Evolutionary conservation across 805 yeast species (phyloP), one percentile per base, ranked within the genome.

Genomic region (Hanseniaspora taiwanica): DNA sequence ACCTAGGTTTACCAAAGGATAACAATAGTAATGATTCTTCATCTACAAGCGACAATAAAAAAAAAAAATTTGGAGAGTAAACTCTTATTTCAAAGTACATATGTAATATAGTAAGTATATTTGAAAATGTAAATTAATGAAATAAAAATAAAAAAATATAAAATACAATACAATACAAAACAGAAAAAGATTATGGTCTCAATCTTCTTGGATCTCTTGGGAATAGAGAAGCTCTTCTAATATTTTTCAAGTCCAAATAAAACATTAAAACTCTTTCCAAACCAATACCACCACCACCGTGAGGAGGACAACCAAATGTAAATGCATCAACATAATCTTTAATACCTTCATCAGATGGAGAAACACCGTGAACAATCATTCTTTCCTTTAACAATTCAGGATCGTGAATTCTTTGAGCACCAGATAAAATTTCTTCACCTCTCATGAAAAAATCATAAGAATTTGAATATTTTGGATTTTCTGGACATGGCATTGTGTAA

Each of bases 371-470:
- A 29, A 71, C 81, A 37, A 62, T 68, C 81, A 91, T 77, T 68
- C 97, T 78, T 65, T 81, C 74, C 53, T 66, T 71, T 55, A 91
- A 74, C 53, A 91, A 69, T 46, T 69, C 84, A 38, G 94, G 78
- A 62, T 91, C 97, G 61, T 91, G 99, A 52, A 91, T 76, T 75
- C 99, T 95, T 70, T 91, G 99, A 43, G 98, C 99, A 55, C 99
- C 99, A n/a, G 96, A 85, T 52, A 91, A 68, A 54, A 91, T 91
- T 68, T 91, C 99, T 69, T 91, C 98, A 60, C 99, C 99, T 70
- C 98, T 81, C 98, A 91, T 91, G 74, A 91, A 91, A 79, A 91
- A 91, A 68, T 91, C 98, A 60, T 89, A 91, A 17, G 97, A 89
- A 76, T 91, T 91, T 48, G 97, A 87, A 68, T 87, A 87, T 52